Conservation (phyloP, 495 filamentous ascomycete genomes). For the Margaritispora aquatica region DNA sequence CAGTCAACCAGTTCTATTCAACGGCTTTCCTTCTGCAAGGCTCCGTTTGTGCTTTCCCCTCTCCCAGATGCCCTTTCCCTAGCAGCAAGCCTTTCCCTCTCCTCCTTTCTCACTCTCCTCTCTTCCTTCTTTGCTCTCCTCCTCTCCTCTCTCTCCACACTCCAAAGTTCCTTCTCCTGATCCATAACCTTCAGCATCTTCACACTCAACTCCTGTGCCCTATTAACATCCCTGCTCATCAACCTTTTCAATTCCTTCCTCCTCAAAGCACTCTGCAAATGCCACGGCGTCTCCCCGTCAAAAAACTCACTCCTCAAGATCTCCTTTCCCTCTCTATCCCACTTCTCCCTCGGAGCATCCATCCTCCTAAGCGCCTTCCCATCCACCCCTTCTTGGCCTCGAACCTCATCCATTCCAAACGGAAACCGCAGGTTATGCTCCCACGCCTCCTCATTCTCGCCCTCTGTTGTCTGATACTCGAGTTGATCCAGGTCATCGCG, state of each 20-base stretch:
- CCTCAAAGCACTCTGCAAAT: background rate
- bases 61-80: no score
- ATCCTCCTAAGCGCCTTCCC: background rate
- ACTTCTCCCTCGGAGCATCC: background rate
- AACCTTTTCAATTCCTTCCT: background rate
- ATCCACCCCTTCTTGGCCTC: slow-evolving; percentile 1
- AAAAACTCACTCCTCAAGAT: background rate
- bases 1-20: no score
- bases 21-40: no score
- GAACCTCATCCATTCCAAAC: background rate
- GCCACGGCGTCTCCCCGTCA: background rate
- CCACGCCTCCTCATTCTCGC: background rate
- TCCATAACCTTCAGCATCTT: slow-evolving; percentile 17
- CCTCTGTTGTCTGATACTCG: background rate
- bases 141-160: slow-evolving; percentile 15
- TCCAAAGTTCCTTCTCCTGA: slow-evolving; percentile 13
- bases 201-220: background rate
- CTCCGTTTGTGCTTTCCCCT: no score
- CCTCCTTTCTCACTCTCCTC: background rate
- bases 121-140: slow-evolving; percentile 9
- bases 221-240: background rate
- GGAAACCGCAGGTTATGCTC: background rate
- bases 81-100: no score
- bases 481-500: background rate
- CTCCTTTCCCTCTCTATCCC: background rate